Conservation (phyloP, 352 stramenopile genomes). For the Chrysophaeum taylorii region DNA sequence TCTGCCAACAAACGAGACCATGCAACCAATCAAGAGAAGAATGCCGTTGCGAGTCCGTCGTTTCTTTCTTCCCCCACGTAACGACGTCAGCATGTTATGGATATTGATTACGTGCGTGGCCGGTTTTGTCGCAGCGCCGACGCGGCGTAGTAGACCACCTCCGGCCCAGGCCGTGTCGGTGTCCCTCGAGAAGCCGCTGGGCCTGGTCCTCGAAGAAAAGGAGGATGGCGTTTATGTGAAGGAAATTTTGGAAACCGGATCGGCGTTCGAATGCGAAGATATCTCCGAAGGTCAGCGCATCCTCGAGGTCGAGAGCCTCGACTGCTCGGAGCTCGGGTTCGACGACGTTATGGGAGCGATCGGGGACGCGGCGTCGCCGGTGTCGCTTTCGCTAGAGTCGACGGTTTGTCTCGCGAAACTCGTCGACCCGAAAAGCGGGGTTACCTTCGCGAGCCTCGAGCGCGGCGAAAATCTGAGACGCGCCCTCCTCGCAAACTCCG, state of each 20-base stretch:
- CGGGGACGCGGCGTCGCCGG: slow-evolving; percentile 13
- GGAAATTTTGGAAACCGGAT: slow-evolving; percentile 23
- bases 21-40: too few species aligned
- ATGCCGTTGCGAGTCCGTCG: too few species aligned
- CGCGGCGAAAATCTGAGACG: slow-evolving; percentile 27
- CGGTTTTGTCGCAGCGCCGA: too few species aligned
- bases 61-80: too few species aligned
- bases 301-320: slow-evolving; percentile 12
- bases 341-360: slow-evolving; percentile 28
- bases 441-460: slow-evolving; percentile 17
- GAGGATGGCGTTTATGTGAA: slow-evolving; percentile 24
- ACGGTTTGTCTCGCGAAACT: not conserved
- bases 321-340: slow-evolving; percentile 25
- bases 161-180: too few species aligned
- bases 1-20: too few species aligned
- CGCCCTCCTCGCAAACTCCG: slow-evolving; percentile 15
- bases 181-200: slow-evolving; percentile 27
- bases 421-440: slow-evolving; percentile 3
- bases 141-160: too few species aligned
- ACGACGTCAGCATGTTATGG: too few species aligned
- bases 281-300: not conserved
- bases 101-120: too few species aligned
- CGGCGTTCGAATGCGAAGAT: slow-evolving; percentile 9
- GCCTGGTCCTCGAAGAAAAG: slow-evolving; percentile 28
- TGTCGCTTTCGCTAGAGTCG: slow-evolving; percentile 14